Evolutionary conservation across 2,329 filamentous ascomycete genomes (phyloP), one percentile per base, ranked within the genome.

Genomic region (Huntiella omanensis): DNA sequence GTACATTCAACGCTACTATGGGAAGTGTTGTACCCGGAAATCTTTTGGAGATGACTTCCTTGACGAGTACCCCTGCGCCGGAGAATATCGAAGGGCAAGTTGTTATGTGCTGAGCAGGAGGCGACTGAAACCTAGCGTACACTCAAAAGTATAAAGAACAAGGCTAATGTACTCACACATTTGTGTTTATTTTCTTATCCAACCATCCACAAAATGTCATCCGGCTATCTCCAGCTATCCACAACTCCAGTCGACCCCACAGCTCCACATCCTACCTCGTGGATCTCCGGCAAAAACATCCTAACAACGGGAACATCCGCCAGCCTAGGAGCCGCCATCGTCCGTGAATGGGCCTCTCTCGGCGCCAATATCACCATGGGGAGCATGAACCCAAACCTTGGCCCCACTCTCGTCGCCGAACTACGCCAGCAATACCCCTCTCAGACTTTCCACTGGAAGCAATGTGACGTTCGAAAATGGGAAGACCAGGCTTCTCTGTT

Each of bases 381-480:
- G 36, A 78, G 83, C 57, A 61, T 82, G 54, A 70, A 74, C 54
- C 63, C 68, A 47, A 52, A 58, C 13, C 64, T 62, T 8, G 77
- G 76, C 16, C 65, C 73, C 52, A 58, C 62, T 17, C 63, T 82
- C 15, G 67, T 74, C 6, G 67, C 69, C 10, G 62, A 69, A 19
- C 59, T 79, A 35, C 65, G 68, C 36, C 55, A 62, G 36, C 56
- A 49, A 11, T 50, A 62, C 41, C 56, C 55, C 55, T 49, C 62
- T 58, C 32, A 62, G 56, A 52, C 67, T 17, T 28, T 28, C 68
- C 73, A 70, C 54, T 80, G 71, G 55, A 60, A 75, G 44, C 64
- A 69, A 53, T 78, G 74, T 62, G 72, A 83, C 59, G 77, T 83
- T 6, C 74, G 72, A 1, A 64, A 69, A 51, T 83, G 76, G 75